Evolutionary conservation across 192 early-diverging fungal species (phyloP).

Genomic region (Coemansia sp.): DNA sequence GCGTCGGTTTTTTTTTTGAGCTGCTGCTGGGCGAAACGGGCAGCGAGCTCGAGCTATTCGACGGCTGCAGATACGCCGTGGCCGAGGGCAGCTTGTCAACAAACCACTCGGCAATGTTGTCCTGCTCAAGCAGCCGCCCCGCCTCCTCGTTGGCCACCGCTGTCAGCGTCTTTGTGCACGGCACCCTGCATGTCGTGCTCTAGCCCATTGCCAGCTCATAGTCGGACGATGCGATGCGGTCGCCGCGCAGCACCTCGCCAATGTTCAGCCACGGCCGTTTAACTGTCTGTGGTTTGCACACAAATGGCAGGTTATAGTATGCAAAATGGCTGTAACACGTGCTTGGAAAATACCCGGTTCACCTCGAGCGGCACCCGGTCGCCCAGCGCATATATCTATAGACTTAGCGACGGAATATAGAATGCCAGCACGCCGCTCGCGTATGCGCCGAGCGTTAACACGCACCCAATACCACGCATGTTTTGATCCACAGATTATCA

Average conservation of each 20-base stretch:
- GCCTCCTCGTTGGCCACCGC: slow-evolving; percentile 49
- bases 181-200: slow-evolving; percentile 52
- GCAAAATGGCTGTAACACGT: slow-evolving; percentile 64
- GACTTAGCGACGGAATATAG: slow-evolving; percentile 51
- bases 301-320: slow-evolving; percentile 62
- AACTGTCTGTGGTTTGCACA: slow-evolving; percentile 51
- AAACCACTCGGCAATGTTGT: slow-evolving; percentile 67
- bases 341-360: slow-evolving; percentile 69
- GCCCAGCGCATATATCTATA: slow-evolving; percentile 40
- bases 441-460: slow-evolving; percentile 1
- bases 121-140: slow-evolving; percentile 54
- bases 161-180: slow-evolving; percentile 55
- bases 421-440: slow-evolving; percentile 19
- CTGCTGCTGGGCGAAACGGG: too few species aligned
- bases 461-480: not conserved
- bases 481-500: too few species aligned
- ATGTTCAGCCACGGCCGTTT: slow-evolving; percentile 52
- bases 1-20: too few species aligned
- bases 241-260: slow-evolving; percentile 70
- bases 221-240: slow-evolving; percentile 63
- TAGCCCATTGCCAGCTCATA: slow-evolving; percentile 52
- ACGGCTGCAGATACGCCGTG: slow-evolving; percentile 34
- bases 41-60: too few species aligned
- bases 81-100: slow-evolving; percentile 68
- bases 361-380: slow-evolving; percentile 61